Base-by-base conservation (phyloP, 2,329 filamentous ascomycete genomes). In the Sclerotinia glacialis region DNA sequence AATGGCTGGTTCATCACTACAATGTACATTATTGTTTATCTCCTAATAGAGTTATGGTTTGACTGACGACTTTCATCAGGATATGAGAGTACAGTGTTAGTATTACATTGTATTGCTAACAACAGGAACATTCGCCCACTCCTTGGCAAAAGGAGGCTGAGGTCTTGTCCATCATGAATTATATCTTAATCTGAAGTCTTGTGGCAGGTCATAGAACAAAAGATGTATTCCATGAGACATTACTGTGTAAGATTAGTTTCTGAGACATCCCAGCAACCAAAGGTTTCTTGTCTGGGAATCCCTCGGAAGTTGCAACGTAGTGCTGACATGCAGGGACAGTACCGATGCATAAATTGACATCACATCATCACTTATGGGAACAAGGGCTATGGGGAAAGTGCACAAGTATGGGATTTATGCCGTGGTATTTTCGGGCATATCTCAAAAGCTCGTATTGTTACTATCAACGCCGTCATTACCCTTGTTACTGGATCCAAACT, bases 291-390 rank as follows among this genome's bases (percentile, higher is more conserved):
- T 44, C 52, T 40, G 21, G n/a, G 31, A 26, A 49, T 54, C 31
- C 31, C 31, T 31, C 31, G 21, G 34, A 12, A 40, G 37, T 40
- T 54, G 21, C 16, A 23, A 49, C 9, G 46, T 49, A 47, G 50
- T 64, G 61, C 61, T 64, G 61, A 64, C 40, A 54, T 53, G 56
- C 58, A 61, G 58, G 58, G 58, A 50, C 58, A 49, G 31, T 28
- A 37, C 28, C 21, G 44, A 49, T 37, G 61, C 61, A 64, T 64
- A 14, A 34, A 55, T 44, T 18, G n/a, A 55, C 49, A 28, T 64
- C 49, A 56, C 42, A 47, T 60, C 56, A 60, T 60, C 46, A 60
- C 58, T 26, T 11, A 42, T 31, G 55, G 26, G 18, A 18, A 46
- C 40, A 44, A 46, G 26, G 34, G 54, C 34, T 23, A 47, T 34